Evolutionary conservation across 768 basidiomycete species (phyloP), one percentile per base, ranked within the genome.

Genomic region (Leccinum subtestaceum): DNA sequence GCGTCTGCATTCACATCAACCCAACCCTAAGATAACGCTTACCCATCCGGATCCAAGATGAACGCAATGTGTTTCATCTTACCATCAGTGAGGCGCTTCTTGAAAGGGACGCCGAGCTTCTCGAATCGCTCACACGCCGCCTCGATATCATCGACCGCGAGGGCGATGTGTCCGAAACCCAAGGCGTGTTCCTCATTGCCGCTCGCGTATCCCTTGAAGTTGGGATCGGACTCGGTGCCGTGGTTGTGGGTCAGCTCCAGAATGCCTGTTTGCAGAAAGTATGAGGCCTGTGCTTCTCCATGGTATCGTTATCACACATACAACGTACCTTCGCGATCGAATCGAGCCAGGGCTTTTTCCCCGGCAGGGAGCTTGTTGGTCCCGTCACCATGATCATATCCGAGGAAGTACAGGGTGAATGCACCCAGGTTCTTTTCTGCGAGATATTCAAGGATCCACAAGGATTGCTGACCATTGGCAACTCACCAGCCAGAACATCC

Each of bases 201-300:
- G 66, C 73, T 88, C 10, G 85, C 80, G 72, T 97, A 98, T 36
- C 93, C 95, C 65, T 85, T 72, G 79, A 95, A 95, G 62, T 74
- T 74, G 53, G 85, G 65, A 70, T 95, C 89, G 56, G 75, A 77
- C 76, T 98, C 96, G 57, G 93, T 92, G 56, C 95, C 93, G 71
- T 94, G 91, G 78, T 95, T 93, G 77, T 90, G 86, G 2, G 89
- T 93, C 52, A 94, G 80, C 72, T 95, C 92, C 59, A 94, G 83
- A 63, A 95, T 75, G 55, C 87, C 89, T 90, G 64, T n/a, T 50
- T 23, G 34, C 27, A 9, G 17, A 17, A 17, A 40, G 17, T 17
- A 34, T 9, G 12, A 12, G 11, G 11, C 5, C 11, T 19, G 2
- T 19, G 4, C 19, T 10, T 46, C 43, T 45, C 19, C 15, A 47